Base-by-base conservation (phyloP, 2,329 filamentous ascomycete species). In the Trichoderma brevicompactum region DNA sequence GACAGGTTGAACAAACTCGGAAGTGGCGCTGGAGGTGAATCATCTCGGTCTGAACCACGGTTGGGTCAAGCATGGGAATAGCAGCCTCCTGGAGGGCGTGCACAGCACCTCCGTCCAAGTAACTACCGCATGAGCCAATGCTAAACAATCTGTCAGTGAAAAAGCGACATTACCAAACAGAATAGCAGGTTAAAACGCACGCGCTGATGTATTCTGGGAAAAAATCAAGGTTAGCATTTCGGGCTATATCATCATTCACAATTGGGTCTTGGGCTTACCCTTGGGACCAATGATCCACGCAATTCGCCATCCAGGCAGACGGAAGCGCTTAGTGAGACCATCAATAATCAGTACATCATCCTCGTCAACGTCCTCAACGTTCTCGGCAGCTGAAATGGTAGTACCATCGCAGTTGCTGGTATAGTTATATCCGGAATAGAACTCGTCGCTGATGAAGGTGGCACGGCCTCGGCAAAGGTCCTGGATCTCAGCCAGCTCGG, bases 361-460 rank as follows among this genome's bases (percentile, higher is more conserved):
- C 74, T 92, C 86, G 74, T 97, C 87, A 15, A 97, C 93, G 72
- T 97, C 93, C 65, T 92, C 85, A 55, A 98, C 87, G 76, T 98
- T 97, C 74, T 92, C 90, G 5, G 94, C 94, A 8, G 93, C 90
- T 56, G 90, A 94, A 76, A 97, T 92, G 49, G 94, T 96, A 36
- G 86, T 88, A 44, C 94, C 94, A 74, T 97, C 94, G 76, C 94
- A 98, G 80, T 93, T 85, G 71, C 87, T 92, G 41, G 92, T 96
- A 81, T 98, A 98, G 80, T 97, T 97, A 83, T 97, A 98, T 23
- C 94, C 92, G 10, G 89, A 89, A 81, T 98, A 98, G 83, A 98
- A 98, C 79, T 98, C 94, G 74, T 98, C 94, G 80, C 94, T 92
- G 76, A 98, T 94, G 64, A 98, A 83, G 0, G 94, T 98, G 3